A percentile compares a stretch with the other conserved stretches of the same genome.
Conservation (phyloP, 1,139 yeast genomes). For the Pneumocystis carinii region DNA sequence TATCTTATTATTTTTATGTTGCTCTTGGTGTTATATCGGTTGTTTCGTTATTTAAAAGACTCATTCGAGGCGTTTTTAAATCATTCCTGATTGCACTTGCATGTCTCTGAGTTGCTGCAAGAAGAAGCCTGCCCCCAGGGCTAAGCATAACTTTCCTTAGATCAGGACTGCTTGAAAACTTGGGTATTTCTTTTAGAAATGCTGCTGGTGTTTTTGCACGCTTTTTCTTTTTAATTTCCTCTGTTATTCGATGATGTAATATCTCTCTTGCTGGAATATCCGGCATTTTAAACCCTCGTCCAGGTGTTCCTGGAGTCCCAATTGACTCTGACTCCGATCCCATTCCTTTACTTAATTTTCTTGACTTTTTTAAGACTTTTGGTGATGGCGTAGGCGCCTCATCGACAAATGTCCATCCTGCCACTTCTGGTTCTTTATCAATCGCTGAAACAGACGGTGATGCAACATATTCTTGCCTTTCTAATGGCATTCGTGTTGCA, state of each 20-base stretch:
- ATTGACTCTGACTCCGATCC: slow-evolving; percentile 7
- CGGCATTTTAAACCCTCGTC: slow-evolving; percentile 7
- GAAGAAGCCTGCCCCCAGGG: slow-evolving; percentile 12
- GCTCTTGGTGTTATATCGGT: neutral
- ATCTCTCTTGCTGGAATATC: slow-evolving; percentile 1
- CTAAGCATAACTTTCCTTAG: slow-evolving; percentile 7
- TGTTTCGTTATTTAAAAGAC: neutral
- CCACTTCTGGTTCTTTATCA: slow-evolving; percentile 9
- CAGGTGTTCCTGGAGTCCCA: slow-evolving; percentile 13
- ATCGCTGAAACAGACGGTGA: neutral
- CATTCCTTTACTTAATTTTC: slow-evolving; percentile 6
- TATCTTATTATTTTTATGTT: neutral
- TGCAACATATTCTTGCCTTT: neutral
- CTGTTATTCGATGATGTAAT: slow-evolving; percentile 9
- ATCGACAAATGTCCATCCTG: slow-evolving; percentile 14
- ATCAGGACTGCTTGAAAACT: slow-evolving; percentile 8
- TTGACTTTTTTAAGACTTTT: slow-evolving; percentile 9
- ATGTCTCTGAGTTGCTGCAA: neutral
- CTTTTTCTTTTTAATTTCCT: slow-evolving; percentile 1
- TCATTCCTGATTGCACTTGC: neutral
- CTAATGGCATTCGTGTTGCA: slow-evolving; percentile 3
- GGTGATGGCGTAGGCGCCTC: slow-evolving; percentile 12
- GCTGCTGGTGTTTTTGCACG: neutral
- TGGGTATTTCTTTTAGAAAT: slow-evolving; percentile 2
- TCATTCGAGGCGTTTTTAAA: neutral